These are phyloP conservation scores for Anisodus acutangulus DNA, from an alignment of 257 asterid genomes.

Conservation along the genomic window DNA sequence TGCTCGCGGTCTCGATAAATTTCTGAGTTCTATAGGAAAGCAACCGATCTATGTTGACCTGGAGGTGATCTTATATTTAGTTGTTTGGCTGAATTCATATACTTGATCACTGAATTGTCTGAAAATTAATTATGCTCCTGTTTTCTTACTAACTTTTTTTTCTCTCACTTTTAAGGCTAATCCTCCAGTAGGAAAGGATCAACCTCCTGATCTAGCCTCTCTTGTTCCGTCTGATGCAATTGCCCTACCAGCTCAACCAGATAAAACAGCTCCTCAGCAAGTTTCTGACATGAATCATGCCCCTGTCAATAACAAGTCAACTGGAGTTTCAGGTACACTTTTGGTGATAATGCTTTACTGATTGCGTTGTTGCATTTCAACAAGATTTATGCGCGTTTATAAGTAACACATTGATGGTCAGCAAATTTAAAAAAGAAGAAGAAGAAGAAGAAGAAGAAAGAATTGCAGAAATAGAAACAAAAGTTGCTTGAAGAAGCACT, in stretches of 20 bases:
- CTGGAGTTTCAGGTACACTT: conserved; percentile 51
- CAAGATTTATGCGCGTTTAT: not conserved
- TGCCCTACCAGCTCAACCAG: conserved; percentile 46
- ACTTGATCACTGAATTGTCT: conserved; percentile 9
- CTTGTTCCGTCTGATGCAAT: conserved; percentile 79
- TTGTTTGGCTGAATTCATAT: conserved; percentile 26
- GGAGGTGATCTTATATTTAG: conserved; percentile 61
- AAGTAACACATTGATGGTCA: not conserved
- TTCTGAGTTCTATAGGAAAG: conserved; percentile 77
- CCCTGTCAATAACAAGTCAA: conserved; percentile 43
- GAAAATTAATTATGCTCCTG: conserved; percentile 10
- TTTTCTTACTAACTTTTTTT: not conserved
- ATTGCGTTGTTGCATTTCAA: not conserved
- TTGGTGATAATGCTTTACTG: not conserved
- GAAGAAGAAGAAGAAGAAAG: too few species aligned
- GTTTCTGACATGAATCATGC: conserved; percentile 43
- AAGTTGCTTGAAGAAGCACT: too few species aligned
- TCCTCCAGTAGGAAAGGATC: conserved; percentile 91
- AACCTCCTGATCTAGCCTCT: conserved; percentile 90
- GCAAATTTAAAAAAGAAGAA: not conserved
- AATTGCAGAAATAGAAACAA: too few species aligned
- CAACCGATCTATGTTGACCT: conserved; percentile 77
- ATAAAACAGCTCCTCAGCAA: conserved; percentile 45
- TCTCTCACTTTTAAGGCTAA: conserved; percentile 57
- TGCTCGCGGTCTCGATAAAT: conserved; percentile 74